Evolutionary conservation across 495 filamentous ascomycete species (phyloP).

Genomic region (Xylona heveae): DNA sequence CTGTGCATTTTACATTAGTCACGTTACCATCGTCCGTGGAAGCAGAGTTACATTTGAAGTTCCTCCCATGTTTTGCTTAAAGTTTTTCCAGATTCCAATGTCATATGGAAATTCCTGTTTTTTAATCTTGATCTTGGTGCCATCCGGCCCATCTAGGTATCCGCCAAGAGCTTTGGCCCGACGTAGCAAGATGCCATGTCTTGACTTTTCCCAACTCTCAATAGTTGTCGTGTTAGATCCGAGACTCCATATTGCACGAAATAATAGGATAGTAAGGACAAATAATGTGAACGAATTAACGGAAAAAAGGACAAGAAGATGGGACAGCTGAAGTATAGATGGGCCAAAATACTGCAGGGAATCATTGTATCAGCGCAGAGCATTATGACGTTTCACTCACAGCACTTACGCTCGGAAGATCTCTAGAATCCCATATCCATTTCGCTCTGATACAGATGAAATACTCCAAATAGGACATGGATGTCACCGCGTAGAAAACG

Average conservation of each 20-base stretch:
- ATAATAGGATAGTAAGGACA: conserved; percentile 40
- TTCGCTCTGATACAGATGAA: conserved; percentile 34
- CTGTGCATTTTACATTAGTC: conserved; percentile 4
- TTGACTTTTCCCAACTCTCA: conserved; percentile 80
- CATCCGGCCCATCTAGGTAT: conserved; percentile 37
- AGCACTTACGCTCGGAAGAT: conserved; percentile 41
- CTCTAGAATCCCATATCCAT: conserved; percentile 40
- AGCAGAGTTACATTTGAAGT: conserved; percentile 17
- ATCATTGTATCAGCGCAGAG: neutral
- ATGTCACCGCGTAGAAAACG: conserved; percentile 49
- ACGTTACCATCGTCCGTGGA: neutral
- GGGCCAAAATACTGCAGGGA: conserved; percentile 52
- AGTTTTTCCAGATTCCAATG: conserved; percentile 65
- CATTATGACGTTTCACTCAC: no score
- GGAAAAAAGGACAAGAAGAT: conserved; percentile 42
- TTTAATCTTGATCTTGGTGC: conserved; percentile 28
- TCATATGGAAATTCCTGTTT: conserved; percentile 83
- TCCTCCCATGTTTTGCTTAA: conserved; percentile 53
- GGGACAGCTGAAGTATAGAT: conserved; percentile 31
- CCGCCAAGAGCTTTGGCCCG: conserved; percentile 34
- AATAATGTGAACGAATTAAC: conserved; percentile 40
- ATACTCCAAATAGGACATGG: conserved; percentile 41
- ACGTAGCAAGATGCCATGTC: conserved; percentile 54
- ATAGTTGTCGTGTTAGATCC: conserved; percentile 59
- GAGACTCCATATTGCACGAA: conserved; percentile 34